Evolutionary conservation across 768 basidiomycete genomes (phyloP).

Genomic region (Mycena indigotica): DNA sequence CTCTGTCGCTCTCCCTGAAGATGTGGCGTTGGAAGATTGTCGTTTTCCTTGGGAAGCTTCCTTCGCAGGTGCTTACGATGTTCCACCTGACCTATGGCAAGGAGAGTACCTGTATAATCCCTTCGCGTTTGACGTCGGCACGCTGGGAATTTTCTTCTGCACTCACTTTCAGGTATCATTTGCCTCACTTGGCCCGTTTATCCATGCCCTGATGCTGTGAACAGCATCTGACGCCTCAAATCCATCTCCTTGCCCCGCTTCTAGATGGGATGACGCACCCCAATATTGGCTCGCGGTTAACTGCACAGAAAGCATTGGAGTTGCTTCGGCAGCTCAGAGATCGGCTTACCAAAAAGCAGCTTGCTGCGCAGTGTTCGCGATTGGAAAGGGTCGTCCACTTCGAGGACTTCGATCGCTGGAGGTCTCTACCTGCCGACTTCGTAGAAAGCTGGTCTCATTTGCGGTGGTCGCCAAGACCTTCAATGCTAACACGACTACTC

Average conservation of each 20-base stretch:
- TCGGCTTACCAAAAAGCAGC: not conserved
- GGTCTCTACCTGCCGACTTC: not conserved
- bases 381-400: not conserved
- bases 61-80: not conserved
- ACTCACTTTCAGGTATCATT: not conserved
- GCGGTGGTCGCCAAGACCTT: not conserved
- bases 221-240: not conserved
- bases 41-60: not conserved
- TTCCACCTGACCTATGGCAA: conserved; percentile 19
- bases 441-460: not conserved
- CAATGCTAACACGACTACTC: not conserved
- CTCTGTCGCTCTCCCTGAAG: not conserved
- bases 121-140: conserved; percentile 29
- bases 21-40: conserved; percentile 1
- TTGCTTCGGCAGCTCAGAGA: not conserved
- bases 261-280: not conserved
- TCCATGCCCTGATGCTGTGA: not conserved
- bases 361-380: not conserved
- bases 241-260: not conserved
- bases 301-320: not conserved
- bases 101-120: conserved; percentile 31
- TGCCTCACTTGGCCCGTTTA: not conserved
- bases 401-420: not conserved
- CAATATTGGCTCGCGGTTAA: not conserved
- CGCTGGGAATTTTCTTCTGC: conserved; percentile 25